phyloP scores from a whole-genome alignment of 2,329 filamentous ascomycete species.

The Fusarium sp. region DNA sequence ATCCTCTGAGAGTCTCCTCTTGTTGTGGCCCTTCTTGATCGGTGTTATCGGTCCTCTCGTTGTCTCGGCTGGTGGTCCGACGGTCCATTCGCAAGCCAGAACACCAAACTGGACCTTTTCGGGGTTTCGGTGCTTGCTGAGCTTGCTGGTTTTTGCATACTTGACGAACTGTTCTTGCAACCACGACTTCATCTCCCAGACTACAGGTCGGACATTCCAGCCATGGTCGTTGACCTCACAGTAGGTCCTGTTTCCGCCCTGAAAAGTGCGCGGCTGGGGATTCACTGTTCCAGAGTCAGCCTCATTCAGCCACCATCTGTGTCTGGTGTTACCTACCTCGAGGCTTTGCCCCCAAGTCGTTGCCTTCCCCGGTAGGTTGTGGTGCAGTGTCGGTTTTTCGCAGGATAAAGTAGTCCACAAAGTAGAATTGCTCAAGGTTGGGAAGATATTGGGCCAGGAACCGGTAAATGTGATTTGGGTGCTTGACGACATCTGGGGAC shows the following conservation, averaged over 20 bases:
- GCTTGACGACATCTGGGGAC: constrained; percentile 41
- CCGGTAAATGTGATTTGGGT: constrained; percentile 58
- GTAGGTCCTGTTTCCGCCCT: constrained; percentile 44
- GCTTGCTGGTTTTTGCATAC: constrained; percentile 51
- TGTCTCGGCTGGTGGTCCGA: constrained; percentile 34
- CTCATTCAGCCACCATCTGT: not conserved
- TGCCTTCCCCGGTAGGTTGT: not conserved
- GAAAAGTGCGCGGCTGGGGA: constrained; percentile 16
- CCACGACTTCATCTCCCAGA: constrained; percentile 54
- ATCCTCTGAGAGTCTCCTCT: constrained; percentile 42
- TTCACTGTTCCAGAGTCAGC: constrained; percentile 26
- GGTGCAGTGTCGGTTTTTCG: constrained; percentile 38
- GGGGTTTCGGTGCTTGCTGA: constrained; percentile 49
- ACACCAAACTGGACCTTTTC: constrained; percentile 56
- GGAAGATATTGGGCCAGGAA: constrained; percentile 57
- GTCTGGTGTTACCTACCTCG: constrained; percentile 18
- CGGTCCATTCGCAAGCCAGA: constrained; percentile 56
- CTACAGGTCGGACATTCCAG: constrained; percentile 53
- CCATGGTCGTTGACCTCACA: constrained; percentile 49
- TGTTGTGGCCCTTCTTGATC: constrained; percentile 44
- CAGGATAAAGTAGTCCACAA: constrained; percentile 58
- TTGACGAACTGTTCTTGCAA: constrained; percentile 52
- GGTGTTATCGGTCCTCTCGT: constrained; percentile 22
- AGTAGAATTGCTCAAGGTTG: constrained; percentile 58
- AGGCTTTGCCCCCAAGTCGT: not conserved